phyloP scores from a whole-genome alignment of 257 asterid genomes.

The Solanum chiquidenum region DNA sequence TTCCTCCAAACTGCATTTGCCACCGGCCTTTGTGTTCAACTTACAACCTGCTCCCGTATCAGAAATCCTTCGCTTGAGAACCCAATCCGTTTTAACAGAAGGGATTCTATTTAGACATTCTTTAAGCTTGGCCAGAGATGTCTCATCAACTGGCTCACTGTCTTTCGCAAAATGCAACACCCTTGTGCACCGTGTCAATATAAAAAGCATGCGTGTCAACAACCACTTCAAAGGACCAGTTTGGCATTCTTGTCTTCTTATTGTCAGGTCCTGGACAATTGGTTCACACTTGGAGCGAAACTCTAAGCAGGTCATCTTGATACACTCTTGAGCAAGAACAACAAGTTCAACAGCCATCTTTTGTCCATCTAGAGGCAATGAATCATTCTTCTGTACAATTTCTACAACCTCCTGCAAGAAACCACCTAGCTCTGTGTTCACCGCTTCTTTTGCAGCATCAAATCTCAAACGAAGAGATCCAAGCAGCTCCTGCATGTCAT shows the following conservation, averaged over 20 bases:
- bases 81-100: constrained; percentile 74
- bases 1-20: constrained; percentile 24
- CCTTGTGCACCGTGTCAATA: constrained; percentile 91
- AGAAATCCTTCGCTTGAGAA: constrained; percentile 42
- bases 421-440: constrained; percentile 64
- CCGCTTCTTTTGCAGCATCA: constrained; percentile 80
- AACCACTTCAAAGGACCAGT: constrained; percentile 55
- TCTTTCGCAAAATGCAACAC: constrained; percentile 84
- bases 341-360: constrained; percentile 61
- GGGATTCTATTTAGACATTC: constrained; percentile 82
- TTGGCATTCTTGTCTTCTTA: constrained; percentile 69
- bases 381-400: constrained; percentile 36
- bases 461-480: constrained; percentile 75
- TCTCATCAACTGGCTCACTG: constrained; percentile 66
- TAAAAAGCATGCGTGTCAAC: constrained; percentile 85
- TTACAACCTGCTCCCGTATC: constrained; percentile 29
- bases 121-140: constrained; percentile 60
- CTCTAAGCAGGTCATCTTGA: constrained; percentile 52
- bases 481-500: constrained; percentile 56
- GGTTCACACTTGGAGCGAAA: constrained; percentile 80
- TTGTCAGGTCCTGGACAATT: constrained; percentile 74
- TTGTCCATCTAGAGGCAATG: constrained; percentile 36
- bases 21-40: constrained; percentile 15
- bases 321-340: constrained; percentile 58
- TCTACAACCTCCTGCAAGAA: constrained; percentile 62